A percentile compares a stretch with the other conserved stretches of the same genome.
These are phyloP conservation scores for Penicillium psychrosexuale DNA, from an alignment of 2,329 filamentous ascomycete species.

Conservation along the genomic window DNA sequence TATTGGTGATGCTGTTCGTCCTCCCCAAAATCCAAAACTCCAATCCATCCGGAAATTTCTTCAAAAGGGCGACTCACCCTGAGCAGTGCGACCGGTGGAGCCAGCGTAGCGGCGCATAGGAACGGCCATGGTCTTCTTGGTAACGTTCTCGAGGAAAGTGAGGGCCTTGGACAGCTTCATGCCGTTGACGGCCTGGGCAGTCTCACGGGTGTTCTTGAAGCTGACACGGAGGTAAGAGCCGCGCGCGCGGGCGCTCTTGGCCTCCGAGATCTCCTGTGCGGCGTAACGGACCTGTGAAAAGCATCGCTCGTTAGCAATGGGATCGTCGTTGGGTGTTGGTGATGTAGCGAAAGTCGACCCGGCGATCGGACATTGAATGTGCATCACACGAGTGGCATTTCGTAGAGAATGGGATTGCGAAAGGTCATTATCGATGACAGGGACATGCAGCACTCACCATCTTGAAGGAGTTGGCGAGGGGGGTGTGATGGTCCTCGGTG, in stretches of 20 bases:
- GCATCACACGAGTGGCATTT: slow-evolving; percentile 13
- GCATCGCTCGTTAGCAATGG: slow-evolving; percentile 31
- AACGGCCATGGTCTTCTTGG: slow-evolving; percentile 94
- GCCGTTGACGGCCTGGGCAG: slow-evolving; percentile 98
- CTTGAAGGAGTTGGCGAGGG: slow-evolving; percentile 45
- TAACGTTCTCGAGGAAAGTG: slow-evolving; percentile 96
- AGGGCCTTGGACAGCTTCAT: slow-evolving; percentile 96
- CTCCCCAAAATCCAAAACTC: slow-evolving; percentile 8
- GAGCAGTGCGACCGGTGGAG: slow-evolving; percentile 89
- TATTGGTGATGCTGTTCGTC: slow-evolving; percentile 1
- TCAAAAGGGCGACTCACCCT: slow-evolving; percentile 69
- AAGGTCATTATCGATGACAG: slow-evolving; percentile 9
- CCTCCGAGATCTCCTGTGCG: slow-evolving; percentile 78
- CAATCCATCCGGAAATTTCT: slow-evolving; percentile 16
- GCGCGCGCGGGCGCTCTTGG: slow-evolving; percentile 95
- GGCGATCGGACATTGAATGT: slow-evolving; percentile 9
- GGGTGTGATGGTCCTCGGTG: slow-evolving; percentile 43
- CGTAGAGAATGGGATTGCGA: slow-evolving; percentile 11
- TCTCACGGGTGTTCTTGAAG: slow-evolving; percentile 99
- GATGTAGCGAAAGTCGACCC: slow-evolving; percentile 5
- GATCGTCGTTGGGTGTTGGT: slow-evolving; percentile 12
- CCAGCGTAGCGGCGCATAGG: slow-evolving; percentile 98
- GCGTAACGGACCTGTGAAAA: slow-evolving; percentile 83
- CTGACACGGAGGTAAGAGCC: slow-evolving; percentile 98
- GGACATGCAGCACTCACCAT: slow-evolving; percentile 41